Base-by-base conservation (phyloP, 129 eudicot genomes). In the Pulicaria dysenterica region DNA sequence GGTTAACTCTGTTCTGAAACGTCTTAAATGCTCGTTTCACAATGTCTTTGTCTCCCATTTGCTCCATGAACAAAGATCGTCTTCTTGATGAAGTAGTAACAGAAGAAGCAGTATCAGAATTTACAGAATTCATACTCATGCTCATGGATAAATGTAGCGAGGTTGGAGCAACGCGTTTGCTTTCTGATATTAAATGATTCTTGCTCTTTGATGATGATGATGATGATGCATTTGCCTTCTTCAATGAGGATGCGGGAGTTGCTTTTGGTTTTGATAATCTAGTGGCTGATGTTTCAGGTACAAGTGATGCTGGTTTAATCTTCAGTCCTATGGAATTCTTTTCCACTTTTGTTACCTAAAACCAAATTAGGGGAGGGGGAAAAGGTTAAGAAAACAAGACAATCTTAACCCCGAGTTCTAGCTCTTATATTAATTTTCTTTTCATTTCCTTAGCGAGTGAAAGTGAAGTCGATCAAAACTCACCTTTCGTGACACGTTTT, bases 1-100 rank as follows among this genome's bases (percentile, higher is more conserved):
- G 87, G 71, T 72, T 83, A 50, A 75, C 64, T 60, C 78, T 82
- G 83, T 76, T 88, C 70, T 88, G 91, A 73, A 94, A 94, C 43
- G 97, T 47, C 84, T 86, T 90, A 73, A 94, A 94, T 1, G 97
- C 99, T 46, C 97, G 85, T 67, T 71, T 90, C 50, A 94, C 93
- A 67, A 94, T 94, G 53, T 94, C 97, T 78, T 90, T 94, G 55
- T 94, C 99, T 70, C 96, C 97, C 99, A 94, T 94, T 68, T 76
- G 83, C 82, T 94, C 99, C 99, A 94, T 90, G 67, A 94, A 88
- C 67, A 86, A 63, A 64, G 99, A 90, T 70, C 83, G 77, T 49
- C 96, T 88, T 63, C 80, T 73, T 38, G 79, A 78, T 45, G 83
- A 41, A 65, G 82, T 67, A 65, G 82, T 67, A 16, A 83, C 72